Conservation (phyloP, 805 yeast species). For the Clavispora phyllophila region DNA sequence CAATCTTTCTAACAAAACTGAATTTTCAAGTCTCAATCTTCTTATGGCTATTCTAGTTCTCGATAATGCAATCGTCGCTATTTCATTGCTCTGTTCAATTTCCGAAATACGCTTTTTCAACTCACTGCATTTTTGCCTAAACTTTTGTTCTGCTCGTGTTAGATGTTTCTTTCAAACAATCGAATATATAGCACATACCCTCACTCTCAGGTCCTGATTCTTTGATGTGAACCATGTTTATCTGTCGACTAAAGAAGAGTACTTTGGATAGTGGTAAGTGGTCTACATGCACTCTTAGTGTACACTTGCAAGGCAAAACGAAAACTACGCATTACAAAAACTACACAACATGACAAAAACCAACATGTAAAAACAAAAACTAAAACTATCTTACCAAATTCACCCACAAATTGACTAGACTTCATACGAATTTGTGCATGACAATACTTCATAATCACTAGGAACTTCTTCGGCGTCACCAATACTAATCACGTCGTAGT, state of each 20-base stretch:
- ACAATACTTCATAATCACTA: conserved; percentile 37
- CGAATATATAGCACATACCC: conserved; percentile 24
- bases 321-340: background rate
- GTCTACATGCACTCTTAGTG: background rate
- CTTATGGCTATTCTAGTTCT: conserved; percentile 73
- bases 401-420: background rate
- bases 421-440: conserved; percentile 15
- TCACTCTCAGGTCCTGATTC: conserved; percentile 34
- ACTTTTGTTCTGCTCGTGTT: conserved; percentile 28
- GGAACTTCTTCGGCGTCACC: conserved; percentile 19
- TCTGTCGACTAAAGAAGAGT: background rate
- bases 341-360: background rate
- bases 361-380: background rate
- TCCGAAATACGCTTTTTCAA: conserved; percentile 64
- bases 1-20: conserved; percentile 71
- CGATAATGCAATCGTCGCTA: conserved; percentile 67
- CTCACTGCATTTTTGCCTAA: conserved; percentile 65
- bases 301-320: background rate
- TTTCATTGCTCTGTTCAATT: conserved; percentile 73
- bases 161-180: background rate
- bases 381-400: background rate
- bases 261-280: background rate
- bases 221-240: conserved; percentile 12
- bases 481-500: conserved; percentile 30
- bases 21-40: conserved; percentile 76